Evolutionary conservation across 2,329 filamentous ascomycete species (phyloP).

Genomic region (Penicillium griseofulvum): DNA sequence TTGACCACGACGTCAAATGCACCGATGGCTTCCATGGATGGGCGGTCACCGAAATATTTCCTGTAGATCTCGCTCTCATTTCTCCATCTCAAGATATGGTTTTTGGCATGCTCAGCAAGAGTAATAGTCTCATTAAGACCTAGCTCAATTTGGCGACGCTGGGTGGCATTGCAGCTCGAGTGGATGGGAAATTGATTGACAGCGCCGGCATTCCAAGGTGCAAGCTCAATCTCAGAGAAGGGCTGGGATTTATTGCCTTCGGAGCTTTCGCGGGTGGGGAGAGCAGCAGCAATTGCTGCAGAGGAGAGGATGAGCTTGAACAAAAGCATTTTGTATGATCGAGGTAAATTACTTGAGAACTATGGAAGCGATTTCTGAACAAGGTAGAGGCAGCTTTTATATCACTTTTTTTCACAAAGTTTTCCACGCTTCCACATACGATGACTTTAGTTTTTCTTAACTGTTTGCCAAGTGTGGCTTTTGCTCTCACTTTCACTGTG

Average conservation of each 20-base stretch:
- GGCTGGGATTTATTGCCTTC: constrained; percentile 11
- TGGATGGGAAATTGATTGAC: constrained; percentile 55
- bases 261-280: constrained; percentile 1
- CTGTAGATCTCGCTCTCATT: constrained; percentile 58
- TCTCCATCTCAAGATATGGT: constrained; percentile 54
- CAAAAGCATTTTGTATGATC: background rate
- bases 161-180: constrained; percentile 63
- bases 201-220: constrained; percentile 37
- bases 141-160: constrained; percentile 54
- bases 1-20: constrained; percentile 61
- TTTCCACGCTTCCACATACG: background rate
- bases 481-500: background rate
- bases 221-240: background rate
- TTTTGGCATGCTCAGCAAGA: constrained; percentile 60
- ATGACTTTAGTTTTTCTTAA: background rate
- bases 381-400: constrained; percentile 3
- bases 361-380: too few species aligned
- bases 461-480: constrained; percentile 3
- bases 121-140: constrained; percentile 59
- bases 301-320: constrained; percentile 2
- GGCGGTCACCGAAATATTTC: constrained; percentile 65
- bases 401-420: background rate
- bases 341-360: background rate
- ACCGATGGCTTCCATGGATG: constrained; percentile 59
- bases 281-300: constrained; percentile 6